Evolutionary conservation across 2,329 filamentous ascomycete species (phyloP).

Genomic region (Fusarium sp.): DNA sequence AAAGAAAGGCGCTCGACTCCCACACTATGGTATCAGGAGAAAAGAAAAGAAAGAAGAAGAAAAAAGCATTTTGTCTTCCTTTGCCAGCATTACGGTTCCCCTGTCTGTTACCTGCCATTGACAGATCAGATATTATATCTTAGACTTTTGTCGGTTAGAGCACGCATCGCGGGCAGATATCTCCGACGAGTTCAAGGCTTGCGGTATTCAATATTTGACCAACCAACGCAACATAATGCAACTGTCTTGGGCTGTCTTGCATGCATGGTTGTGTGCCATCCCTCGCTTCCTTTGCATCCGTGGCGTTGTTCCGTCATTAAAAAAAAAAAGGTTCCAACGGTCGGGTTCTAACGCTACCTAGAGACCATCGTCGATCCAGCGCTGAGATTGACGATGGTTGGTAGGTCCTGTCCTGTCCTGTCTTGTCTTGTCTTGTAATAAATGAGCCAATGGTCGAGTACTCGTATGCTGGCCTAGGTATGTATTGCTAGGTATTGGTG

Average conservation of each 20-base stretch:
- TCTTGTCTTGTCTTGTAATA: too few species aligned
- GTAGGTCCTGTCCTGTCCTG: not conserved
- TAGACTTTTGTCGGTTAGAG: constrained; percentile 6
- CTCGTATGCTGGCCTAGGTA: too few species aligned
- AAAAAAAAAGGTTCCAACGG: constrained; percentile 27
- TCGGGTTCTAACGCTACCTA: constrained; percentile 32
- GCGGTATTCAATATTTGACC: not conserved
- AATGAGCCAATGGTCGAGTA: constrained; percentile 15
- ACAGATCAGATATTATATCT: constrained; percentile 1
- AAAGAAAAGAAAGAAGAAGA: constrained; percentile 6
- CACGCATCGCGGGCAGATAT: constrained; percentile 18
- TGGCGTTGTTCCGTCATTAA: constrained; percentile 17
- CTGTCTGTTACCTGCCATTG: not conserved
- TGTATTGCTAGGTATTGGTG: constrained; percentile 17
- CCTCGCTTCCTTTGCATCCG: constrained; percentile 20
- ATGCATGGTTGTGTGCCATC: not conserved
- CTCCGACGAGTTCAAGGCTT: constrained; percentile 11
- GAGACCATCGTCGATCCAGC: constrained; percentile 26
- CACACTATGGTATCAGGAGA: constrained; percentile 11
- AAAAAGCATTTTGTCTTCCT: constrained; percentile 6
- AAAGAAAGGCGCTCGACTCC: constrained; percentile 13
- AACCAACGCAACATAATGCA: constrained; percentile 12
- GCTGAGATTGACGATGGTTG: constrained; percentile 11
- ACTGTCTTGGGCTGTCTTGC: not conserved
- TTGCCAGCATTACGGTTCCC: constrained; percentile 8